These are phyloP conservation scores for Taphrina populina DNA, from an alignment of 1,139 yeast genomes.

Conservation along the genomic window DNA sequence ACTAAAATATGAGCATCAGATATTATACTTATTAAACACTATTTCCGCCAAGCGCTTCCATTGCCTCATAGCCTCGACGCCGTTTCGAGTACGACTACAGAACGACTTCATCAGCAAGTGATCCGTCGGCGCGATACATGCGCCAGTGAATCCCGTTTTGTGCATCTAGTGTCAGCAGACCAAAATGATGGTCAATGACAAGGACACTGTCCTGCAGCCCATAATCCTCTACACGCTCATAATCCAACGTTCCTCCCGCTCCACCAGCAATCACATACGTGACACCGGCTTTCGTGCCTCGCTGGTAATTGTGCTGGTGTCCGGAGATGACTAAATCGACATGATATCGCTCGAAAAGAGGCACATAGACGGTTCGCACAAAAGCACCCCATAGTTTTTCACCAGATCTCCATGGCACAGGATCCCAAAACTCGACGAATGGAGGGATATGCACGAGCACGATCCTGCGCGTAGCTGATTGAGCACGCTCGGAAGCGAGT, in stretches of 20 bases:
- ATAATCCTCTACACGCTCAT: slow-evolving; percentile 13
- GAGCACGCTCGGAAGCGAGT: slow-evolving; percentile 3
- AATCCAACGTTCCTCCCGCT: slow-evolving; percentile 27
- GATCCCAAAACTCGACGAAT: slow-evolving; percentile 29
- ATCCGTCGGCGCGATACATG: slow-evolving; percentile 8
- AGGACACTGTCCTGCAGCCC: slow-evolving; percentile 14
- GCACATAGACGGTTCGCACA: slow-evolving; percentile 15
- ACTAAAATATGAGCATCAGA: slow-evolving; percentile 45
- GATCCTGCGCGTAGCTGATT: slow-evolving; percentile 18
- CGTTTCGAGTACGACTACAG: neutral
- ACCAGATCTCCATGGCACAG: slow-evolving; percentile 18
- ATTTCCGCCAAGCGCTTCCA: neutral
- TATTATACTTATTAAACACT: no score
- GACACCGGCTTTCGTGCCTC: slow-evolving; percentile 13
- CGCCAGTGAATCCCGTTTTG: slow-evolving; percentile 18
- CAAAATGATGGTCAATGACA: slow-evolving; percentile 16
- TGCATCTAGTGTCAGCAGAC: slow-evolving; percentile 1
- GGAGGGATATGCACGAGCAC: slow-evolving; percentile 31
- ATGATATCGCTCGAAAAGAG: slow-evolving; percentile 8
- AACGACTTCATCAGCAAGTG: slow-evolving; percentile 2
- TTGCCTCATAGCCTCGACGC: neutral
- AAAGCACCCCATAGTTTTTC: slow-evolving; percentile 21
- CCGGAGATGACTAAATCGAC: slow-evolving; percentile 30
- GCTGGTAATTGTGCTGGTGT: slow-evolving; percentile 31
- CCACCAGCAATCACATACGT: slow-evolving; percentile 28